Percentiles rank a stretch among this genome's conserved stretches.
Conservation (phyloP, 2,329 filamentous ascomycete genomes). For the Aureobasidium sp. region DNA sequence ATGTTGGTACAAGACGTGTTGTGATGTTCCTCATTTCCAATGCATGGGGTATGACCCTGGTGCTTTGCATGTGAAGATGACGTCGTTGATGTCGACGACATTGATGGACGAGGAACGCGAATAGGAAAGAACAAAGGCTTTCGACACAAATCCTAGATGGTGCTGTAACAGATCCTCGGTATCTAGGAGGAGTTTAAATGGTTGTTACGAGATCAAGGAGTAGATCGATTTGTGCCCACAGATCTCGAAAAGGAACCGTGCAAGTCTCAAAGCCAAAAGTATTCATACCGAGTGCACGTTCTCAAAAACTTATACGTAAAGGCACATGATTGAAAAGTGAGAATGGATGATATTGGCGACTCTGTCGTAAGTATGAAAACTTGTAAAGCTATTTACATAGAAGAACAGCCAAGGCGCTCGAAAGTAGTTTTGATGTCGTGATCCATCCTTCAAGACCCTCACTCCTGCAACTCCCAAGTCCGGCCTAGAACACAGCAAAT, state of each 20-base stretch:
- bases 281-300: background rate
- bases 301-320: no score
- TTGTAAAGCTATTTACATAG: background rate
- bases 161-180: accelerated
- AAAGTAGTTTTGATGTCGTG: background rate
- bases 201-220: background rate
- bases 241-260: no score
- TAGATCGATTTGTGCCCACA: no score
- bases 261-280: no score
- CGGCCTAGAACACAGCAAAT: background rate
- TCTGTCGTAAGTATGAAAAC: background rate
- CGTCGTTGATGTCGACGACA: background rate
- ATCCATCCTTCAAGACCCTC: background rate
- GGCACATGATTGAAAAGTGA: background rate
- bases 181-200: background rate
- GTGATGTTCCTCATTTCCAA: background rate
- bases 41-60: background rate
- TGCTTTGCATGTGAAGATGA: slow-evolving; percentile 8
- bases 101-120: no score
- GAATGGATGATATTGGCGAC: background rate
- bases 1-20: background rate
- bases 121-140: background rate
- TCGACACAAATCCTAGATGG: no score
- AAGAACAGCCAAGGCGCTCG: background rate
- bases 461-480: background rate